Base-by-base conservation (phyloP, 2,329 filamentous ascomycete species). In the Fusarium sp. region DNA sequence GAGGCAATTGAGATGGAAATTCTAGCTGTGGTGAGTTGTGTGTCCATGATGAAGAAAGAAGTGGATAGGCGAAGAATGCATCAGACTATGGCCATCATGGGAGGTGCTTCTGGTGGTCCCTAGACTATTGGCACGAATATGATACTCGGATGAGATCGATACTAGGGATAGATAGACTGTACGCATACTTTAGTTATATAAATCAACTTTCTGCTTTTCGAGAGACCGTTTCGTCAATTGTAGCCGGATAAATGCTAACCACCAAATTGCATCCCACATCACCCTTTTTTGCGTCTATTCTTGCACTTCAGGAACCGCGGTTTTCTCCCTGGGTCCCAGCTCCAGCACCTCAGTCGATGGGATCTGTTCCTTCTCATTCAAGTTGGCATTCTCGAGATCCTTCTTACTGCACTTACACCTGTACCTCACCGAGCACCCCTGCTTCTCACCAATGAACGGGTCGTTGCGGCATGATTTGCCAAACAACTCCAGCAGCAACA, bases 1-100 rank as follows among this genome's bases (percentile, higher is more conserved):
- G 79, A 81, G 48, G 72, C 60, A 7, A 74, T 75, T 52, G 79
- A 87, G 74, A 78, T 87, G 65, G 83, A 88, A 73, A 80, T 84
- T n/a, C 69, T 91, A 25, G 82, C 87, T 15, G 83, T 91, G 23
- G 84, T 86, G 46, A 90, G 87, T 21, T 89, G 86, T 64, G 73
- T 92, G 62, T 79, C 86, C 21, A 90, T 92, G 89, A 78, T 92
- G 73, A 91, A 92, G 85, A 89, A 87, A 79, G 90, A 92, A 83
- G 81, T 90, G 55, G 90, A 92, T 78, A 82, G 89, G 45, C 82
- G 88, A 70, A 82, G 88, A 64, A 77, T 83, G 66, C 79, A 86
- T 55, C 88, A 91, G 82, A 79, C 84, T 48, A 83, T 84, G 63
- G 79, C 84, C 7, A 83, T 89, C 59, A 81, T 75, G 41, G 80